phyloP scores from a whole-genome alignment of 2,329 filamentous ascomycete genomes.

The Verticillium nubilum region DNA sequence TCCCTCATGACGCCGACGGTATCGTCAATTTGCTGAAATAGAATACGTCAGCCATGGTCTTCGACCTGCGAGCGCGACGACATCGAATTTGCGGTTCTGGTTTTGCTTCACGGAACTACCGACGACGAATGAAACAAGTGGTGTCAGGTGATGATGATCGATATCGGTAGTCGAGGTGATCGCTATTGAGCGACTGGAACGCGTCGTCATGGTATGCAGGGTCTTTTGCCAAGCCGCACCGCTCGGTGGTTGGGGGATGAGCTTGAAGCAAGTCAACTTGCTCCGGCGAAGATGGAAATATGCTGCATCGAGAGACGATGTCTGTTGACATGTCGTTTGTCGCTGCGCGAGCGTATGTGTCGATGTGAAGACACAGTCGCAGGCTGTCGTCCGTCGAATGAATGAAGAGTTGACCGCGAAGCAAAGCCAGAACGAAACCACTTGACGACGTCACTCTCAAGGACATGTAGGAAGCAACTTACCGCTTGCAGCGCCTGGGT shows the following conservation, averaged over 20 bases:
- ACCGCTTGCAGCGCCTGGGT: conserved; percentile 75
- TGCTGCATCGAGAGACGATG: not conserved
- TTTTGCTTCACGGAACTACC: not conserved
- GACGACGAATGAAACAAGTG: not conserved
- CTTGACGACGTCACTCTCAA: not conserved
- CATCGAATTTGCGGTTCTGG: not conserved
- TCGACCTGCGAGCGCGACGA: not conserved
- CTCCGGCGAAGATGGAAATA: not conserved
- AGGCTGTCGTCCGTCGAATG: not conserved
- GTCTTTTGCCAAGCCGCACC: not conserved
- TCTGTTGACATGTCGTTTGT: not conserved
- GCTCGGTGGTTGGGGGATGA: not conserved
- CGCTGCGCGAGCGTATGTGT: not conserved
- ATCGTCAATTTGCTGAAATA: conserved; percentile 85
- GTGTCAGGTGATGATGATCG: not conserved
- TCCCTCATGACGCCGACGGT: conserved; percentile 93
- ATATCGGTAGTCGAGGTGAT: not conserved
- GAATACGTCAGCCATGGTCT: conserved; percentile 8
- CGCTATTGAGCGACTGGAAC: not conserved
- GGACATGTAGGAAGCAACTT: conserved; percentile 37
- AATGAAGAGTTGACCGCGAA: not conserved
- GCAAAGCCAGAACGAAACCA: not conserved
- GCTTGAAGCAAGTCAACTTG: not conserved
- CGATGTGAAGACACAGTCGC: not conserved
- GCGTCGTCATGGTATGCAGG: not conserved